Conservation (phyloP, 2,329 filamentous ascomycete genomes). For the Cucurbitaria berberidis region DNA sequence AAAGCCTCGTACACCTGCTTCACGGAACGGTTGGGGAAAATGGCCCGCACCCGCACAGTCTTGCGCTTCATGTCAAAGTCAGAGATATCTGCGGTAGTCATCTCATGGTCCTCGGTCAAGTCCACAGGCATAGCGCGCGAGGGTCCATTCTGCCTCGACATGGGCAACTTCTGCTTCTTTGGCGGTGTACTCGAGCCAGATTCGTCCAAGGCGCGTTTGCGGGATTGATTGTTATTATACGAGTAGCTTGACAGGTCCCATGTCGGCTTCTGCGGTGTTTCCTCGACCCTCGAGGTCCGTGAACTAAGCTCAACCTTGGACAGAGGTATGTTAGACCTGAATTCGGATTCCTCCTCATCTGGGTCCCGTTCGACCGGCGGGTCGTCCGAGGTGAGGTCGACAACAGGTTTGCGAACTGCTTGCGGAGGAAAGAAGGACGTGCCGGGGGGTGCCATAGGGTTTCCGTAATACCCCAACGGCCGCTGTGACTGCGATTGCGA, state of each 20-base stretch:
- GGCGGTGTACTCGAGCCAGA: constrained; percentile 20
- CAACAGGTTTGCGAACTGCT: constrained; percentile 47
- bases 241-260: constrained; percentile 36
- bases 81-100: constrained; percentile 37
- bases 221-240: constrained; percentile 27
- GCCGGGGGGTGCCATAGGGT: constrained; percentile 77
- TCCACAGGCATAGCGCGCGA: constrained; percentile 41
- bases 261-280: constrained; percentile 43
- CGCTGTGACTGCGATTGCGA: constrained; percentile 67
- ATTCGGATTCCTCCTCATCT: constrained; percentile 49
- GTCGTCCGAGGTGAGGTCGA: constrained; percentile 55
- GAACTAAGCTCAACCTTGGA: constrained; percentile 57
- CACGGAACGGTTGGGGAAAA: constrained; percentile 58
- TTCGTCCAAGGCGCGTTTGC: constrained; percentile 38
- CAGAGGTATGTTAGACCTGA: constrained; percentile 64
- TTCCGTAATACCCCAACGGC: constrained; percentile 65
- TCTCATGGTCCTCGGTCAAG: constrained; percentile 23
- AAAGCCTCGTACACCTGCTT: constrained; percentile 59
- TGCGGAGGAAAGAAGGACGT: constrained; percentile 66
- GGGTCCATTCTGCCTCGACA: constrained; percentile 14
- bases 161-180: constrained; percentile 39
- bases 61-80: constrained; percentile 59
- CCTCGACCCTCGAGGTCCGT: constrained; percentile 34
- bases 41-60: constrained; percentile 58
- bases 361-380: constrained; percentile 56